Evolutionary conservation across 176 grass and related monocot genomes (phyloP), one percentile per base, ranked within the genome.

Genomic region (Alloteropsis semialata): DNA sequence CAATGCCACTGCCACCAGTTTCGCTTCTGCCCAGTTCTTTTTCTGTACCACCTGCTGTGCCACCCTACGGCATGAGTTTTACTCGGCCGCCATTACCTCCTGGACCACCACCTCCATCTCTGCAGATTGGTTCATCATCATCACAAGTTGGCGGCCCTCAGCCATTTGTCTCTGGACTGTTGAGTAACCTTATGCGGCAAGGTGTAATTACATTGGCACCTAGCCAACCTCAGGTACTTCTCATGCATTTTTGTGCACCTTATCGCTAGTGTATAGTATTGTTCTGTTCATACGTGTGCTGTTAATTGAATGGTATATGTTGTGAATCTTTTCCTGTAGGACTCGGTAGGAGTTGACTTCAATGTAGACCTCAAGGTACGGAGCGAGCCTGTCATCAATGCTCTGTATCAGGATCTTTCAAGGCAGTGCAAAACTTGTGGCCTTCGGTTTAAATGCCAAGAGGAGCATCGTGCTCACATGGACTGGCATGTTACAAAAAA

Each of bases 401-500:
- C 91, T 75, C 74, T 99, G 39, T 96, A 96, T 89, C 78, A 72
- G 32, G 93, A 96, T 69, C 87, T 99, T 79, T 74, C 85, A 18
- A 93, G 97, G 45, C 93, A 99, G 91, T 99, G 97, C 73, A 94
- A 92, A 85, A 96, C 97, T 13, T 99, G 97, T 89, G 97, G 97
- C 68, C 86, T 99, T 77, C 87, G 91, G 64, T 99, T 99, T 58
- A 92, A 93, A 89, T 72, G 81, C 71, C 97, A 99, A 84, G 93
- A 99, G 64, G 97, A 96, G 77, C 97, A 99, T 71, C 83, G 93
- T 84, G 82, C 65, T 75, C 97, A 99, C 84, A 99, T 99, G 97
- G 97, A 99, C 86, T 99, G 97, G 97, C 97, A 99, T 89, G 97
- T 99, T 72, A 99, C 97, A 5, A 99, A 99, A 84, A 99, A 99